These are phyloP conservation scores for Chytriomyces sp. DNA, from an alignment of 192 early-diverging fungal genomes.

Conservation along the genomic window DNA sequence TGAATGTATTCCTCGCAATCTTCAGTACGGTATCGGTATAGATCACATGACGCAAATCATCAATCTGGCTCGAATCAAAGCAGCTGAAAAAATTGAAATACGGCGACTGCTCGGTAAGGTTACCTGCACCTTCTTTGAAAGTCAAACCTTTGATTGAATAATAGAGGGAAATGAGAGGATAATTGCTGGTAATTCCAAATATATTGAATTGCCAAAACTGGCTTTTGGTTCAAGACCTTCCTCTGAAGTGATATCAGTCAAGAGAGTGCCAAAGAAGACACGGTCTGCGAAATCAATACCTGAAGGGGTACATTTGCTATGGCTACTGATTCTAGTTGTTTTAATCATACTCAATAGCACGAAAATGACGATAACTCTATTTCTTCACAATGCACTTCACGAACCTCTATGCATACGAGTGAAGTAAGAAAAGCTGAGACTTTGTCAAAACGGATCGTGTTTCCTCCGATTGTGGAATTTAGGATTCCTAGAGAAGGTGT, in stretches of 20 bases:
- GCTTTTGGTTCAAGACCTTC: constrained; percentile 18
- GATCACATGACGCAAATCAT: constrained; percentile 24
- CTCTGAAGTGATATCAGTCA: neutral
- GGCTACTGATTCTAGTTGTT: too few relatives aligned
- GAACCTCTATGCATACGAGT: constrained; percentile 1
- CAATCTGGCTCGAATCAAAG: constrained; percentile 9
- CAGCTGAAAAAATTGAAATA: constrained; percentile 18
- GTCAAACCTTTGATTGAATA: too few relatives aligned
- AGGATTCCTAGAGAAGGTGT: neutral
- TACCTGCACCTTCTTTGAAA: too few relatives aligned
- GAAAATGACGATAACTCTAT: too few relatives aligned
- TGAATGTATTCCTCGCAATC: constrained; percentile 20
- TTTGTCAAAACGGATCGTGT: too few relatives aligned
- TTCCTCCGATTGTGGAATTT: constrained; percentile 7
- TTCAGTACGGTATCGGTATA: constrained; percentile 25
- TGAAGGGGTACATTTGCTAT: too few relatives aligned
- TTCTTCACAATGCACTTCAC: neutral
- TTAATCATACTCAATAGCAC: too few relatives aligned
- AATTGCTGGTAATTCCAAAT: too few relatives aligned
- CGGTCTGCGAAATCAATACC: constrained; percentile 1
- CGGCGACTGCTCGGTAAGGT: neutral
- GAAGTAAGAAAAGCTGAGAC: too few relatives aligned
- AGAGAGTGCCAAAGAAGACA: neutral
- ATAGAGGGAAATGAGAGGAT: too few relatives aligned
- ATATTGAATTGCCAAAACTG: constrained; percentile 1